Base-by-base conservation (phyloP, 768 basidiomycete species). In the Bullera alba region DNA sequence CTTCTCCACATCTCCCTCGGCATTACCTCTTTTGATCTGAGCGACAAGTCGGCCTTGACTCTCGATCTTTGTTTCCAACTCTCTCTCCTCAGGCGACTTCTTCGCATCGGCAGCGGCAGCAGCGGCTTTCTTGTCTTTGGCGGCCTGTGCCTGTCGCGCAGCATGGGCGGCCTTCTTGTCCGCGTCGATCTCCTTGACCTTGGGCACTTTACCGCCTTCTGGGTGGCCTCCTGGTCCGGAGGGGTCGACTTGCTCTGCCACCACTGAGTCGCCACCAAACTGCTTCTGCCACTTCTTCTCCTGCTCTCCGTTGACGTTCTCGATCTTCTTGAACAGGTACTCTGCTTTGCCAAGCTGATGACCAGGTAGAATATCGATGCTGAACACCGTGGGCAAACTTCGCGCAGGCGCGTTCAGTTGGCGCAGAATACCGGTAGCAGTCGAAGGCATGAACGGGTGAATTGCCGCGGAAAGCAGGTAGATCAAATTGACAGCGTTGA, bases 381-480 rank as follows among this genome's bases (percentile, higher is more conserved):
- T 76, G 57, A 95, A 76, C 7, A 27, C 77, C 77, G 49, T 79
- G 1, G 93, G 87, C 2, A 93, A 83, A 7, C 79, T 76, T 27
- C 93, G 83, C 4, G 85, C 79, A 1, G 90, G 90, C 0, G 90
- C 91, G 65, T 95, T 88, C 56, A 97, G 79, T 65, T 99, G 95
- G 17, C 71, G 64, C 47, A 93, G 78, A 58, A 99, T 91, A 2
- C 82, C 77, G 22, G 80, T 81, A 29, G 85, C 83, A 0, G 87
- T 93, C 12, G 83, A 79, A 34, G 95, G 95, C 91, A 99, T 96
- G 82, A 89, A 99, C 0, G 95, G 93, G 68, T 91, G 85, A 57
- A 89, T 74, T 60, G 95, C 77, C 25, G 82, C 84, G 12, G 88
- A 85, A 50, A 99, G 78, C 30, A 83, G 75, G 70, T 95, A 97